Evolutionary conservation across 768 basidiomycete species (phyloP), one percentile per base, ranked within the genome.

Genomic region (Tephrocybe sp.): DNA sequence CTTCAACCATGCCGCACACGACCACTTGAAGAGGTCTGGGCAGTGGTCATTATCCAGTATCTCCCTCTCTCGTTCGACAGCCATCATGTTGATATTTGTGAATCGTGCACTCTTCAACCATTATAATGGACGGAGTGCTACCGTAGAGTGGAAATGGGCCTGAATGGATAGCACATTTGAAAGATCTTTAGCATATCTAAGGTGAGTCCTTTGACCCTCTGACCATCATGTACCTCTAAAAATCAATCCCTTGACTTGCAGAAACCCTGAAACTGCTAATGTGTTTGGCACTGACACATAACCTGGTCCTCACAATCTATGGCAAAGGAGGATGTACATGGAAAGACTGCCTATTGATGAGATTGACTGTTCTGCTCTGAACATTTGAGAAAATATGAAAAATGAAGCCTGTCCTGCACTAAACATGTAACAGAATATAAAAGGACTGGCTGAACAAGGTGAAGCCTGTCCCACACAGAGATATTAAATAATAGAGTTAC

Each of bases 241-340:
- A n/a, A n/a, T n/a, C n/a, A n/a, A n/a, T n/a, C n/a, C 26, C 28
- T 14, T 10, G 15, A 43, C 25, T 20, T 34, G 12, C 37, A 70
- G 69, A 50, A 60, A 60, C 14, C 71, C 67, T 28, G 32, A 64
- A 4, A 62, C 69, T 20, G 68, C 67, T 0, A 26, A n/a, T 62
- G 63, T 40, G 71, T 73, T 17, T 55, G 62, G 32, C 59, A 59
- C 18, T 60, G 72, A 14, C 60, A 62, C 34, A 60, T 74, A 3
- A 67, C 67, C 2, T 72, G 71, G 68, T 72, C 70, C 48, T 58
- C 73, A 37, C 62, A 69, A 12, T 59, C 32, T n/a, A n/a, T 42
- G 9, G 28, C 36, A 10, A 20, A 40, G 11, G 24, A 36, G 34
- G n/a, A 17, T 12, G 14, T 36, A 6, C 34, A 15, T 4, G 9